These are phyloP conservation scores for Tuctoria greenei DNA, from an alignment of 176 grass and related monocot species.

Conservation along the genomic window DNA sequence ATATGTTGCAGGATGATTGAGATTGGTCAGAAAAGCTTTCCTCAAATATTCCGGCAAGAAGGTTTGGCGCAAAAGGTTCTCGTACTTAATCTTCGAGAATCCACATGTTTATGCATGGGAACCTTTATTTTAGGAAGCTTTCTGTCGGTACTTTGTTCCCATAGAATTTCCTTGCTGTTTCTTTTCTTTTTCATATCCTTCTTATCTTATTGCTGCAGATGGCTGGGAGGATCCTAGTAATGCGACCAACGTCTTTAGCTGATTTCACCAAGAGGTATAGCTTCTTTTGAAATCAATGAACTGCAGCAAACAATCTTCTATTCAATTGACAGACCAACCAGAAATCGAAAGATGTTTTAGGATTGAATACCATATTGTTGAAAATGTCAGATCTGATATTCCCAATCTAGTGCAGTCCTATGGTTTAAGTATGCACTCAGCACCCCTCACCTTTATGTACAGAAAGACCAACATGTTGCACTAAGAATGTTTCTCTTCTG, in stretches of 20 bases:
- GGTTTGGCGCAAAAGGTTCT: constrained; percentile 79
- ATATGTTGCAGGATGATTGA: constrained; percentile 74
- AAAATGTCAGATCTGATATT: constrained; percentile 14
- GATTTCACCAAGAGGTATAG: constrained; percentile 83
- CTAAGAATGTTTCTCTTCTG: not conserved
- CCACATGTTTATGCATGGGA: not conserved
- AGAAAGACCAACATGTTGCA: not conserved
- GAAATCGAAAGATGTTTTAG: not conserved
- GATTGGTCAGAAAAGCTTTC: constrained; percentile 88
- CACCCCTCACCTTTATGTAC: not conserved
- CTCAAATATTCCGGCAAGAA: constrained; percentile 87
- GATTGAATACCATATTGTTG: not conserved
- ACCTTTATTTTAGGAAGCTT: not conserved
- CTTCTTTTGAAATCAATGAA: constrained; percentile 23
- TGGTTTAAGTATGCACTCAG: not conserved
- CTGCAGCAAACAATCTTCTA: not conserved
- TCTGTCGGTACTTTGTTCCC: constrained; percentile 1
- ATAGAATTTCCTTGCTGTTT: constrained; percentile 1
- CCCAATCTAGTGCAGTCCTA: not conserved
- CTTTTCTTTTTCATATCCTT: constrained; percentile 25
- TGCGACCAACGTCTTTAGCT: constrained; percentile 65
- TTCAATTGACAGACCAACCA: not conserved
- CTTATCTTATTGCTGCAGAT: constrained; percentile 56
- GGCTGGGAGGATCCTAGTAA: constrained; percentile 89
- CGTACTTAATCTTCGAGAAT: not conserved